phyloP scores from a whole-genome alignment of 2,329 filamentous ascomycete species.

The Celoporthe dispersa region DNA sequence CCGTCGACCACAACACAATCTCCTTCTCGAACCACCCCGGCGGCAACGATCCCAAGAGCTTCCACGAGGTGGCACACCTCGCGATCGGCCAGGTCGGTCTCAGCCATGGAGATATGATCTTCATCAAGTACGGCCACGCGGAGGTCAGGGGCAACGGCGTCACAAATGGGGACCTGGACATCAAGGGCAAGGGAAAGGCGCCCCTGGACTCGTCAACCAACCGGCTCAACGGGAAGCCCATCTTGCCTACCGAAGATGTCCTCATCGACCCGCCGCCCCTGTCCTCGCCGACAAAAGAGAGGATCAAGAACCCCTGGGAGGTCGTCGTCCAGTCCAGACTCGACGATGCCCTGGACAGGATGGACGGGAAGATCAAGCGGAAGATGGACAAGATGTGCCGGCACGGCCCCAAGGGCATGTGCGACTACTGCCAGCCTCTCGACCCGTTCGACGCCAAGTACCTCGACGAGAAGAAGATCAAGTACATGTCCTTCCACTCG shows the following conservation, averaged over 20 bases:
- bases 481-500: constrained; percentile 95
- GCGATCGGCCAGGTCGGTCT: constrained; percentile 64
- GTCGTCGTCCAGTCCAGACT: constrained; percentile 84
- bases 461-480: constrained; percentile 95
- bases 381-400: constrained; percentile 88
- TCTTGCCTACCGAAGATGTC: constrained; percentile 70
- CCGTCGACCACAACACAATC: constrained; percentile 64
- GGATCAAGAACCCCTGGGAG: constrained; percentile 91
- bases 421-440: constrained; percentile 96
- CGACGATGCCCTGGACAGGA: constrained; percentile 84
- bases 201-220: constrained; percentile 54
- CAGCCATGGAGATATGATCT: constrained; percentile 91
- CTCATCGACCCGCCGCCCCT: constrained; percentile 64
- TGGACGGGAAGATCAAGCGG: constrained; percentile 86
- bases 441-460: constrained; percentile 93
- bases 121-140: constrained; percentile 76
- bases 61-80: constrained; percentile 62
- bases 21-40: constrained; percentile 65
- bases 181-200: constrained; percentile 30
- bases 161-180: constrained; percentile 43
- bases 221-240: constrained; percentile 77
- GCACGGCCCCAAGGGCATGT: constrained; percentile 97
- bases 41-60: constrained; percentile 60
- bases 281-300: constrained; percentile 58
- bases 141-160: constrained; percentile 43